Evolutionary conservation across 2,329 filamentous ascomycete genomes (phyloP).

Genomic region (Ambrosiella cleistominuta): DNA sequence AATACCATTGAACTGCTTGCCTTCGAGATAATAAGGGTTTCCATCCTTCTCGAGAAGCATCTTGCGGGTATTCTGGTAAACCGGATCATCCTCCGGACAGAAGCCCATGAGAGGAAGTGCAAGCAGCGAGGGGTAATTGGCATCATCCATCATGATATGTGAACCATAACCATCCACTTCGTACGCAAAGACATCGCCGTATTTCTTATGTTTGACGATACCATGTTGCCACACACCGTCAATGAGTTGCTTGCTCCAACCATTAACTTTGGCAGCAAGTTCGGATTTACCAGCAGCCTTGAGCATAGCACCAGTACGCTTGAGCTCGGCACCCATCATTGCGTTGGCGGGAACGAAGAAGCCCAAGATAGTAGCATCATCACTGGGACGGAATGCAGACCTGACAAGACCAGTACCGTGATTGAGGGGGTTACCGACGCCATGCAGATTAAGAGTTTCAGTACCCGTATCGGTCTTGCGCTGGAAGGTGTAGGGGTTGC

Average conservation of each 20-base stretch:
- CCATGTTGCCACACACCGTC: conserved; percentile 73
- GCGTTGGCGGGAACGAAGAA: conserved; percentile 94
- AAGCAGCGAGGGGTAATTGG: conserved; percentile 67
- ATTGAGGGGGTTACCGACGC: conserved; percentile 82
- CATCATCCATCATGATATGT: conserved; percentile 73
- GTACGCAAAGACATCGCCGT: conserved; percentile 66
- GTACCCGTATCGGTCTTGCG: conserved; percentile 66
- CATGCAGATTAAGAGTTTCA: conserved; percentile 68
- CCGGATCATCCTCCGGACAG: conserved; percentile 40
- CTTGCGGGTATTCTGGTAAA: conserved; percentile 75
- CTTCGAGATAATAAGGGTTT: conserved; percentile 79
- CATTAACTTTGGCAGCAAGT: conserved; percentile 37
- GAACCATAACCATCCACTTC: conserved; percentile 80
- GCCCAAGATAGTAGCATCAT: conserved; percentile 84
- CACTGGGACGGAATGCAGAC: conserved; percentile 84
- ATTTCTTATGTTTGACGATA: conserved; percentile 56
- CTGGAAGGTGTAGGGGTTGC: conserved; percentile 77
- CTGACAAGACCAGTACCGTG: conserved; percentile 69
- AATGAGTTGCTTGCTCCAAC: conserved; percentile 44
- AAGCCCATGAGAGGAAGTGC: conserved; percentile 68
- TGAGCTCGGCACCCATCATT: conserved; percentile 83
- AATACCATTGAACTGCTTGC: conserved; percentile 65
- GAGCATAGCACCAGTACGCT: conserved; percentile 56
- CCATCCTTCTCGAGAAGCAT: conserved; percentile 54
- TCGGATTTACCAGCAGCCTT: conserved; percentile 36